Evolutionary conservation across 129 eudicot genomes (phyloP), one percentile per base, ranked within the genome.

Genomic region (Erigeron canadensis): DNA sequence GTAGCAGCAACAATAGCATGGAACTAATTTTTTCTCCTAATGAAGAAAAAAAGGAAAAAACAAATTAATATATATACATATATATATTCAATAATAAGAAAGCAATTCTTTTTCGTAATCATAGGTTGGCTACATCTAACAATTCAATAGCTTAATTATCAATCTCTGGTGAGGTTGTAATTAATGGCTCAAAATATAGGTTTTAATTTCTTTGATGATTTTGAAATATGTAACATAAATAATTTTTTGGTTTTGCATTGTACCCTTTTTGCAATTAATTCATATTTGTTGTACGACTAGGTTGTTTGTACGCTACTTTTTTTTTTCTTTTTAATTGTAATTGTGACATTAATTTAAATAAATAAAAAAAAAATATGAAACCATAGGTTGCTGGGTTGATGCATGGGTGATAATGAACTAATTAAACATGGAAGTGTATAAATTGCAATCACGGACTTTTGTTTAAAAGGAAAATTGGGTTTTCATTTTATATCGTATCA

Each of bases 1-100:
- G 94, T 68, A 87, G 90, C 71, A 81, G 97, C 65, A 86, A 79
- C 58, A 90, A 81, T 41, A 90, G 86, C 76, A 85, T 90, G 95
- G 97, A 90, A 68, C 73, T 81, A n/a, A 87, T 90, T 54, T 90
- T 90, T 69, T 74, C 91, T 58, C 11, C 76, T 47, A 74, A 72
- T 51, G 96, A 83, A 53, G 87, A 84, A 18, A 85, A 83, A 40
- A 81, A 83, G 68, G 71, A 69, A 65, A 69, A 80, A 22, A 55
- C 66, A 43, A 54, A 62, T 15, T 62, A 74, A 13, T 17, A 8
- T 9, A 8, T 9, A 17, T 8, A 13, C 12, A 7, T 48, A 47
- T 62, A 1, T 5, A 11, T 28, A 16, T 15, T 0, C 63, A 16
- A 42, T 16, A 43, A 8, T 4, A 15, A 17, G 40, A 44, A 23